Evolutionary conservation across 495 filamentous ascomycete genomes (phyloP).

Genomic region (Daldinia concentrica): DNA sequence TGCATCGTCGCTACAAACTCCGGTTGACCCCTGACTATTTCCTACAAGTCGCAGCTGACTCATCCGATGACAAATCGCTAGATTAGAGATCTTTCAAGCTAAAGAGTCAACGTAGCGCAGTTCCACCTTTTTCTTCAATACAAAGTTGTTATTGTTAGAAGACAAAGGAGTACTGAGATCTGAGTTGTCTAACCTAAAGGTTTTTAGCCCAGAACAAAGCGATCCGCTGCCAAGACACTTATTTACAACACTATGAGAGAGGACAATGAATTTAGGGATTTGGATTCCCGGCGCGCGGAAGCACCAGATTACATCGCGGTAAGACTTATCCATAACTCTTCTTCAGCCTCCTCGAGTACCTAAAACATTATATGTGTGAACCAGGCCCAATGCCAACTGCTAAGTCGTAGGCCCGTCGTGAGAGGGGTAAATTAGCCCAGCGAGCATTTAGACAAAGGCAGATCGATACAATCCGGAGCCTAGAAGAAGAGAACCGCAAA

Average conservation of each 20-base stretch:
- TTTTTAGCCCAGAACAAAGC: background rate
- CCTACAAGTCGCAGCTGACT: background rate
- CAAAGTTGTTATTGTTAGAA: background rate
- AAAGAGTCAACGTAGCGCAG: background rate
- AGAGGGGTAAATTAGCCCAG: constrained; percentile 38
- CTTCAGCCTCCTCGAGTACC: constrained; percentile 1
- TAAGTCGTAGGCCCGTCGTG: constrained; percentile 31
- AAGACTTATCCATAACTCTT: background rate
- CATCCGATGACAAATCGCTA: background rate
- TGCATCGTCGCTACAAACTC: background rate
- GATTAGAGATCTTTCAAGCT: background rate
- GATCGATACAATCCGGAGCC: constrained; percentile 32
- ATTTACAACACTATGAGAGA: constrained; percentile 17
- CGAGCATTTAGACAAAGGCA: constrained; percentile 40
- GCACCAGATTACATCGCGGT: constrained; percentile 22
- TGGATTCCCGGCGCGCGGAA: constrained; percentile 4
- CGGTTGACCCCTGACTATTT: background rate
- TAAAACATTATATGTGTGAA: background rate
- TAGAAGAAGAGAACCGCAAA: constrained; percentile 32
- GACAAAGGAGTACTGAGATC: background rate
- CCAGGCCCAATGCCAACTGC: constrained; percentile 8
- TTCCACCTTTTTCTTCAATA: background rate
- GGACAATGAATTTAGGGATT: background rate
- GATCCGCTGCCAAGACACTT: background rate
- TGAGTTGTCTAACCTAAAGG: background rate